Evolutionary conservation across 192 early-diverging fungal species (phyloP), one percentile per base, ranked within the genome.

Genomic region (Mortierella hygrophila): DNA sequence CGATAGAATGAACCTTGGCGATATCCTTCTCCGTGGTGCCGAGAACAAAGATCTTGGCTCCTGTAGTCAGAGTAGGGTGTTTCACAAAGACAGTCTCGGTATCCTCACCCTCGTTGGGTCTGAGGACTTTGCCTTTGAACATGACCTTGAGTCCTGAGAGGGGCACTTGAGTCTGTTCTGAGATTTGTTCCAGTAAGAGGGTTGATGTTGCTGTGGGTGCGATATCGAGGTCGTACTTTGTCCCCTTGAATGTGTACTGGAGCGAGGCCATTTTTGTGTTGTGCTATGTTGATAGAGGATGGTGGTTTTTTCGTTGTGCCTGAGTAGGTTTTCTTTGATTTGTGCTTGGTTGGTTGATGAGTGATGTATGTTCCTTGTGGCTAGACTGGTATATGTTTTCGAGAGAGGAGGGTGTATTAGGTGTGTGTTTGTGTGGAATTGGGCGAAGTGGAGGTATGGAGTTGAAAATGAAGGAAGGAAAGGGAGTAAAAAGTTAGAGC

Each of bases 171-270:
- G 83, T 85, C 65, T 85, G 74, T 11, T 47, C 29, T 1, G 83
- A 60, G n/a, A 85, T 85, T 8, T 70, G 6, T 6, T 52, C 74
- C 7, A 85, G 38, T 41, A 85, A 54, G 4, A 70, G 74, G 0
- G 72, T 23, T 23, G 68, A 15, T 6, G 83, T 80, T 26, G 74
- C 65, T 7, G 68, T 32, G 0, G 55, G 9, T 0, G 49, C 26
- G 26, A 85, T 42, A 13, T 80, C 29, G 6, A 65, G 41, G 37
- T 71, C 42, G 49, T 80, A 41, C n/a, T 76, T 76, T 10, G 41
- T 70, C 26, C 83, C 83, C 57, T 85, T 85, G 75, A 80, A 85
- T 37, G 83, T 70, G 60, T 77, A 85, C 54, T 76, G 78, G 63
- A 85, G 69, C 4, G 74, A 40, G 15, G 78, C 65, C 82, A 85